These are phyloP conservation scores for Rhizophagus clarus DNA, from an alignment of 192 early-diverging fungal genomes.

Conservation along the genomic window DNA sequence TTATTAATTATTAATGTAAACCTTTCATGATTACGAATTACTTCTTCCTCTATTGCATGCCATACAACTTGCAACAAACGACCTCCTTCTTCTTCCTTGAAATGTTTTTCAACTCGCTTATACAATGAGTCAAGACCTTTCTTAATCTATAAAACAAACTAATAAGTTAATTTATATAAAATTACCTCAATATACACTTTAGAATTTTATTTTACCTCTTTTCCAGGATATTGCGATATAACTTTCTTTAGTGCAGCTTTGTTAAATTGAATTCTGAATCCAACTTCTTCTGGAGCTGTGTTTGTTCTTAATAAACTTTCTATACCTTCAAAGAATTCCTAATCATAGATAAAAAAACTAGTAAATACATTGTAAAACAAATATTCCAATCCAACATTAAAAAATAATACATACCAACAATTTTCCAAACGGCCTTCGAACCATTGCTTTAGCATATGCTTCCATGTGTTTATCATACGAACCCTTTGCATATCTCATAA, in stretches of 20 bases:
- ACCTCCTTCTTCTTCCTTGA: conserved; percentile 79
- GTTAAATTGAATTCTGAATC: conserved; percentile 80
- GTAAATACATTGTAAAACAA: background rate
- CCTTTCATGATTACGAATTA: conserved; percentile 74
- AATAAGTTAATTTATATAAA: background rate
- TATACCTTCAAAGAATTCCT: conserved; percentile 97
- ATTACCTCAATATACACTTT: background rate
- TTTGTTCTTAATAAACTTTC: conserved; percentile 81
- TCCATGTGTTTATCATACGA: conserved; percentile 80
- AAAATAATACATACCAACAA: conserved; percentile 57
- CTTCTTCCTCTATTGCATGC: conserved; percentile 87
- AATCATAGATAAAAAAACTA: background rate
- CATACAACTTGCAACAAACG: conserved; percentile 87
- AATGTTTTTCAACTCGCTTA: conserved; percentile 95
- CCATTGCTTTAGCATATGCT: conserved; percentile 86
- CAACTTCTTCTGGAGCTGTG: conserved; percentile 74
- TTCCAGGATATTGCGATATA: conserved; percentile 79
- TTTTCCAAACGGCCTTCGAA: conserved; percentile 84
- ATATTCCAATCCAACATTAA: background rate
- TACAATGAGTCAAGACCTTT: conserved; percentile 82
- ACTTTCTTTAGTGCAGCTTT: conserved; percentile 86
- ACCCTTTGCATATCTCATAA: conserved; percentile 81
- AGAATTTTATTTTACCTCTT: conserved; percentile 60
- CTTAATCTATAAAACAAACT: conserved; percentile 53
- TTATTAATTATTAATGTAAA: conserved; percentile 81